Base-by-base conservation (phyloP, 2,329 filamentous ascomycete species). In the Dactylellina sp. region DNA sequence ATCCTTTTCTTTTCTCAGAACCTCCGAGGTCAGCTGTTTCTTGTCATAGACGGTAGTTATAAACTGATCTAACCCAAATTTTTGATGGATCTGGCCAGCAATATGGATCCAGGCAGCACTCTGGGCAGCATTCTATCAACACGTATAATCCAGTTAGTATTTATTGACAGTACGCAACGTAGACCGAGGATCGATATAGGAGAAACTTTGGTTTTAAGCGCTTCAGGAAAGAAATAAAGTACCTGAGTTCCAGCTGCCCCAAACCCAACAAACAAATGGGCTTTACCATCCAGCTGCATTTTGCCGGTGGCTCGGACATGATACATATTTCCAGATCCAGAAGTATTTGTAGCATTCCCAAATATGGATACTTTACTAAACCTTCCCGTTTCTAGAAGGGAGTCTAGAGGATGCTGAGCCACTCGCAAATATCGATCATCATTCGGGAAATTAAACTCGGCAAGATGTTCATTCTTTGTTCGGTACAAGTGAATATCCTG, bases 1-100 rank as follows among this genome's bases (percentile, higher is more conserved):
- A 68, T 79, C 77, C 11, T 75, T 76, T 47, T 80, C 79, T 18
- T 76, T 71, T 25, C 57, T 77, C 14, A 79, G 64, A 20, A 79
- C 53, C 22, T 65, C 68, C 2, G 44, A 53, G 0, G 68, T 72
- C n/a, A 72, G 20, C 22, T 72, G 25, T 4, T 46, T 39, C 18
- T 55, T 59, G n/a, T 72, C 60, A 32, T 72, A 72, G 0, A 37
- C 28, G 3, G 68, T 72, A 2, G 35, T 25, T 37, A 72, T 40
- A 44, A 72, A 65, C 16, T 65, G 60, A 42, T 65, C 68, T 35
- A 60, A 20, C 2, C 68, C 68, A 14, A 22, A 2, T 39, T 55
- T 9, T 18, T 55, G 25, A 22, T 72, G 35, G 14, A 72, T 60
- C 28, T 72, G 60, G 35, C 60, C 56, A 11, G 47, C 60, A 16